Base-by-base conservation (phyloP, 129 eudicot species). In the Cynara cardunculus region DNA sequence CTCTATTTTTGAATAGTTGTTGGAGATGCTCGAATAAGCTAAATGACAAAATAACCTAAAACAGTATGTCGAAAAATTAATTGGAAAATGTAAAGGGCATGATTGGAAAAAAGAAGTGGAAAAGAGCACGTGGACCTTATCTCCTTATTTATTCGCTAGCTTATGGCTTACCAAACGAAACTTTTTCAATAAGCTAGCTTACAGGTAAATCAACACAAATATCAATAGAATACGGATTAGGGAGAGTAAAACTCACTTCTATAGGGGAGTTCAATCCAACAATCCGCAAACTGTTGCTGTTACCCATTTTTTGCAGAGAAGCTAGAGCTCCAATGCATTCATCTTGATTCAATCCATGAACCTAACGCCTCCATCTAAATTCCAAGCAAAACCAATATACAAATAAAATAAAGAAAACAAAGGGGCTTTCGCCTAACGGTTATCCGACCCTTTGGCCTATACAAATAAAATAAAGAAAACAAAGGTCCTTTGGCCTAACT, bases 201-300 rank as follows among this genome's bases (percentile, higher is more conserved):
- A 56, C 21, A 2, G 65, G 22, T 56, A 56, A 56, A 56, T 18
- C 65, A 56, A 5, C 9, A 18, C 11, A 37, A 37, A 31, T 21
- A 53, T 37, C 2, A 30, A 41, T 69, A 53, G 12, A 49, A 44
- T 24, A 21, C 24, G 18, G 11, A 64, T 7, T 64, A 32, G 25
- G 24, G 31, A 46, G 9, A 28, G n/a, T 32, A 46, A 18, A 78
- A 82, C 89, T 78, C 82, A 80, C 90, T 72, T 86, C 87, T 73
- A 70, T 12, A 37, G 78, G 82, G 73, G 85, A 78, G 73, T 75
- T 84, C 75, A 78, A 46, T 19, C 74, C 85, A 25, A 80, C 1
- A 26, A 77, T 82, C 67, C 75, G 69, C 69, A 83, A 62, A 84
- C 49, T 76, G 75, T 46, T 78, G 77, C 14, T 79, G 85, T 25